Percentiles rank a stretch among this genome's conserved stretches.
Conservation (phyloP, 2,329 filamentous ascomycete species). For the Colletotrichum shisoi region DNA sequence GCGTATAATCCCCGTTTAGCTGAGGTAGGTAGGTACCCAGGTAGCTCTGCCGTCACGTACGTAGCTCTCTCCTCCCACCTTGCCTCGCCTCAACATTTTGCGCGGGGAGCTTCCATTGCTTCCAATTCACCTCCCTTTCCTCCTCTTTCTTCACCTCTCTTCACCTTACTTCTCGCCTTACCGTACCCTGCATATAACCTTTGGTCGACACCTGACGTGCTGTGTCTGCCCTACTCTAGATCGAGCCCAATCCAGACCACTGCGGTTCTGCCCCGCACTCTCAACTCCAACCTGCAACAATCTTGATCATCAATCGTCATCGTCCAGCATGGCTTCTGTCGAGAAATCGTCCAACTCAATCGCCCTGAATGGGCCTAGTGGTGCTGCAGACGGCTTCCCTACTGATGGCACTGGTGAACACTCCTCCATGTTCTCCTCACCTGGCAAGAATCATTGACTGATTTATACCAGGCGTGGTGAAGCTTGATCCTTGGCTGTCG, state of each 20-base stretch:
- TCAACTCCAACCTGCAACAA: slow-evolving; percentile 4
- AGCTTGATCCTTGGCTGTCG: slow-evolving; percentile 87
- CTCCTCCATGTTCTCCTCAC: neutral
- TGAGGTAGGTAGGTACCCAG: slow-evolving; percentile 28
- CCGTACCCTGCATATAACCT: slow-evolving; percentile 15
- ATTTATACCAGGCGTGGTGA: slow-evolving; percentile 72
- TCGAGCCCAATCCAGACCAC: slow-evolving; percentile 7
- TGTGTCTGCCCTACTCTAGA: slow-evolving; percentile 21
- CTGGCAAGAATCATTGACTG: slow-evolving; percentile 6
- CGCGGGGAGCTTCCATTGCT: slow-evolving; percentile 15
- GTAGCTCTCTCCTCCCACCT: slow-evolving; percentile 15
- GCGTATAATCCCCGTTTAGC: slow-evolving; percentile 26
- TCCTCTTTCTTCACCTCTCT: slow-evolving; percentile 5
- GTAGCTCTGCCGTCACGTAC: slow-evolving; percentile 21
- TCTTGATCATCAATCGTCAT: slow-evolving; percentile 10
- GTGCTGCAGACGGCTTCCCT: slow-evolving; percentile 61
- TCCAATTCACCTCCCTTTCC: slow-evolving; percentile 21
- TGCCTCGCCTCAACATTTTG: slow-evolving; percentile 32
- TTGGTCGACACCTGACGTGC: slow-evolving; percentile 25
- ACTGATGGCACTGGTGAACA: slow-evolving; percentile 75
- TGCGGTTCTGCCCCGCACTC: slow-evolving; percentile 28
- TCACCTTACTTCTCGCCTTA: slow-evolving; percentile 2
- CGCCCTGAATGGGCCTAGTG: slow-evolving; percentile 48
- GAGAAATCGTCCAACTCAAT: slow-evolving; percentile 57
- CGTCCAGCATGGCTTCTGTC: slow-evolving; percentile 30